phyloP scores from a whole-genome alignment of 2,329 filamentous ascomycete species.

The Aspergillus sergii region DNA sequence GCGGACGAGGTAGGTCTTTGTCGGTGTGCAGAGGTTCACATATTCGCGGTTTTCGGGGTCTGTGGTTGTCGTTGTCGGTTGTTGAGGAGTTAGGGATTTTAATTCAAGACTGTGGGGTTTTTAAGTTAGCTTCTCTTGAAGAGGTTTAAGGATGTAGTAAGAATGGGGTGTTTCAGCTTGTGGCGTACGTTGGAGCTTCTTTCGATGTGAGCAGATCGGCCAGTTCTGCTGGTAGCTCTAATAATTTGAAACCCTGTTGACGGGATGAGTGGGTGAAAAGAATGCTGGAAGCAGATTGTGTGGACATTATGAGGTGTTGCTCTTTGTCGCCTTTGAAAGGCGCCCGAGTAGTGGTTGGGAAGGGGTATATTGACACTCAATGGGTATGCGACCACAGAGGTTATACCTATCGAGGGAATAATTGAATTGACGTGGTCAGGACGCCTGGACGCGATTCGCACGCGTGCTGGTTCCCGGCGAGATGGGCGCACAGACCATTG shows the following conservation, averaged over 20 bases:
- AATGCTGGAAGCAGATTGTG: slow-evolving; percentile 39
- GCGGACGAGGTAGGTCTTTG: slow-evolving; percentile 61
- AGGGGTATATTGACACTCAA: background rate
- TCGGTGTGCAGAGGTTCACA: slow-evolving; percentile 62
- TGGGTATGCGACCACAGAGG: background rate
- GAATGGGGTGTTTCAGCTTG: background rate
- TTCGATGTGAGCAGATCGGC: slow-evolving; percentile 55
- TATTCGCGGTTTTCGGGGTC: slow-evolving; percentile 37
- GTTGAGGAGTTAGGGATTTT: slow-evolving; percentile 42
- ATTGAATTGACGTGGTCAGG: background rate
- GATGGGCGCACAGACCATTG: slow-evolving; percentile 34
- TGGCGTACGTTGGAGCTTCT: slow-evolving; percentile 42
- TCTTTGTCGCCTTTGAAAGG: background rate
- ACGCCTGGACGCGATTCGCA: slow-evolving; percentile 20
- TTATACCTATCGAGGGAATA: background rate
- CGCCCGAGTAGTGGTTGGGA: background rate
- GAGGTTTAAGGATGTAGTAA: background rate
- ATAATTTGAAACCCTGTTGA: slow-evolving; percentile 59
- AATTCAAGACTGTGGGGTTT: slow-evolving; percentile 41
- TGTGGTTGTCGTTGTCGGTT: slow-evolving; percentile 20
- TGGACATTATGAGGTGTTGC: slow-evolving; percentile 36
- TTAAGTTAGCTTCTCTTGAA: background rate
- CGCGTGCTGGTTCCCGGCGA: slow-evolving; percentile 15
- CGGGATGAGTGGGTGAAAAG: slow-evolving; percentile 45
- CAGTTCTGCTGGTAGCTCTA: slow-evolving; percentile 63